Conservation (phyloP, 2,329 filamentous ascomycete genomes). For the Lachnellula cervina region DNA sequence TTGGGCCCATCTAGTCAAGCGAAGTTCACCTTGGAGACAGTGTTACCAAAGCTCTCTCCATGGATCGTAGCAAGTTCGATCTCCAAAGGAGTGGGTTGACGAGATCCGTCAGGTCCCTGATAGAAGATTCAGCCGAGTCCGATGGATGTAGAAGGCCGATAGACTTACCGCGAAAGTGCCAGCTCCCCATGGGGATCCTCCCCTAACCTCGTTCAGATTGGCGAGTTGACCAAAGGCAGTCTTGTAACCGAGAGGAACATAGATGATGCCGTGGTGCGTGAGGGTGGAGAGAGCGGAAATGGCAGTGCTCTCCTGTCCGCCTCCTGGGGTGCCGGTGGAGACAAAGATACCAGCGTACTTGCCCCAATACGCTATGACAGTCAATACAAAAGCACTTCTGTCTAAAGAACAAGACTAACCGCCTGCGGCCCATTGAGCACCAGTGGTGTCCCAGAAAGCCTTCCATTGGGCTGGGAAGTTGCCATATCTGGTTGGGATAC, state of each 20-base stretch:
- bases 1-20: constrained; percentile 69
- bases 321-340: constrained; percentile 76
- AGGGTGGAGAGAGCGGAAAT: constrained; percentile 79
- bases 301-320: constrained; percentile 88
- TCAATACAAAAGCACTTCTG: no score
- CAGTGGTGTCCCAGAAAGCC: constrained; percentile 80
- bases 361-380: constrained; percentile 58
- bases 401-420: no score
- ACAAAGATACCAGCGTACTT: constrained; percentile 92
- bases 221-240: constrained; percentile 66
- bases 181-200: constrained; percentile 87
- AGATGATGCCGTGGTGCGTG: constrained; percentile 90
- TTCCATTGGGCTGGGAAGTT: constrained; percentile 98
- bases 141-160: constrained; percentile 5
- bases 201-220: constrained; percentile 74
- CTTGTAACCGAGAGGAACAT: constrained; percentile 91
- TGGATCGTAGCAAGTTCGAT: constrained; percentile 74
- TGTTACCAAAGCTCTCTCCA: constrained; percentile 79
- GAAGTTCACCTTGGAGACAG: constrained; percentile 64
- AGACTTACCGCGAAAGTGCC: constrained; percentile 73
- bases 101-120: constrained; percentile 66
- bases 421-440: constrained; percentile 75
- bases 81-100: constrained; percentile 73
- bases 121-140: constrained; percentile 7
- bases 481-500: constrained; percentile 92